Percentiles rank a stretch among this genome's conserved stretches.
phyloP scores from a whole-genome alignment of 805 yeast genomes.

The Wickerhamiella vanderwaltii region DNA sequence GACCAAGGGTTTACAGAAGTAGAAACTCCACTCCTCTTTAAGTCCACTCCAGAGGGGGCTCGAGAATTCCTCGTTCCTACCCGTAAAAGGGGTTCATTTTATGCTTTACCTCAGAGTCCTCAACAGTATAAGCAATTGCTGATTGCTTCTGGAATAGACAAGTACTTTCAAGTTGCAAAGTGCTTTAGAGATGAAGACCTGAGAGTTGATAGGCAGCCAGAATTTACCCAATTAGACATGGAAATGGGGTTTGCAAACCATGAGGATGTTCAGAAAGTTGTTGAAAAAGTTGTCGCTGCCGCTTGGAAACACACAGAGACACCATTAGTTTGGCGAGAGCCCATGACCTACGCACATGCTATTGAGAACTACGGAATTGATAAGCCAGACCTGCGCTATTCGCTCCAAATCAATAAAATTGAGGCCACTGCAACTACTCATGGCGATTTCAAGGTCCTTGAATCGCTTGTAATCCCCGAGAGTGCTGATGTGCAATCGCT shows the following conservation, averaged over 20 bases:
- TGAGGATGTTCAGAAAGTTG: slow-evolving; percentile 51
- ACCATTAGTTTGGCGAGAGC: background rate
- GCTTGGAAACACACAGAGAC: slow-evolving; percentile 41
- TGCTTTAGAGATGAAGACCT: slow-evolving; percentile 96
- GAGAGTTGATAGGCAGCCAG: slow-evolving; percentile 92
- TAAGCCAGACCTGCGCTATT: slow-evolving; percentile 73
- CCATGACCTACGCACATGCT: slow-evolving; percentile 53
- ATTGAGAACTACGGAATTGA: slow-evolving; percentile 74
- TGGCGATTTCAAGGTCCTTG: slow-evolving; percentile 53
- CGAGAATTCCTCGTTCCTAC: slow-evolving; percentile 92
- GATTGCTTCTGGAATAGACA: slow-evolving; percentile 84
- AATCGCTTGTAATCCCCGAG: slow-evolving; percentile 45
- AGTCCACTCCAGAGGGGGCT: slow-evolving; percentile 97
- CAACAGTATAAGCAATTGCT: slow-evolving; percentile 92
- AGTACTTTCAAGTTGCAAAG: slow-evolving; percentile 81
- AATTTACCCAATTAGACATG: slow-evolving; percentile 91
- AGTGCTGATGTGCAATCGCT: background rate
- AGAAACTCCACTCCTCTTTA: slow-evolving; percentile 87
- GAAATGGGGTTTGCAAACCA: slow-evolving; percentile 78
- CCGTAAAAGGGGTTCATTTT: slow-evolving; percentile 46
- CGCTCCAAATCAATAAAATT: slow-evolving; percentile 40
- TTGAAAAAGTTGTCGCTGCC: slow-evolving; percentile 43
- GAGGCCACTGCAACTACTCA: slow-evolving; percentile 31
- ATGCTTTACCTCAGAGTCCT: slow-evolving; percentile 94
- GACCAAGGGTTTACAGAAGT: slow-evolving; percentile 53